Evolutionary conservation across 1,139 yeast genomes (phyloP).

Genomic region (Pichia inconspicua): DNA sequence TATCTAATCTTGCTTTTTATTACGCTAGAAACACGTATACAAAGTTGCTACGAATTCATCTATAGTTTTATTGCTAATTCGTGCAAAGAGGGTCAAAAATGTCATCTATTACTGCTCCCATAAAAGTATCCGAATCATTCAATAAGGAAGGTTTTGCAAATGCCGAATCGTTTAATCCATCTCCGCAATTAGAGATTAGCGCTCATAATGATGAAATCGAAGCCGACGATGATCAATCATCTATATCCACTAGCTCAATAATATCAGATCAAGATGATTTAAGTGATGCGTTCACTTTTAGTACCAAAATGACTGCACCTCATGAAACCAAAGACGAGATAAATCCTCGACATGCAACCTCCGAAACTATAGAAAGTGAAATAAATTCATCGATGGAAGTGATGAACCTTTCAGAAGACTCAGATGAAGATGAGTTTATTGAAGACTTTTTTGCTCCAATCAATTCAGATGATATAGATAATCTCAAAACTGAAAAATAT

Average conservation of each 20-base stretch:
- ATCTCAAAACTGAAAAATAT: constrained; percentile 2
- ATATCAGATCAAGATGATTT: not conserved
- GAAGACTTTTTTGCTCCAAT: constrained; percentile 4
- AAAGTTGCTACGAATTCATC: not conserved
- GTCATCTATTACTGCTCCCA: not conserved
- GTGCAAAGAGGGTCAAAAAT: not conserved
- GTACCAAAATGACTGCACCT: not conserved
- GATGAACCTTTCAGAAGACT: not conserved
- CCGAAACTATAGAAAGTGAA: not conserved
- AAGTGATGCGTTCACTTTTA: not conserved
- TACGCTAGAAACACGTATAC: not conserved
- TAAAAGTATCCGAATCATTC: not conserved
- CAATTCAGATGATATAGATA: not conserved
- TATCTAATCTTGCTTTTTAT: too few relatives aligned
- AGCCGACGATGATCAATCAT: not conserved
- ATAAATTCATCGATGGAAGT: constrained; percentile 7
- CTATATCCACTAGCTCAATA: not conserved
- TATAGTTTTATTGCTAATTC: not conserved
- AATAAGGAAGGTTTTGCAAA: not conserved
- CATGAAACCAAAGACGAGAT: not conserved
- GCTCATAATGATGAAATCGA: not conserved
- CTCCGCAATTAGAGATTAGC: not conserved
- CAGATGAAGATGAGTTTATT: constrained; percentile 1
- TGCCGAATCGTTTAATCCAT: not conserved
- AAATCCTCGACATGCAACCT: not conserved